Evolutionary conservation across 768 basidiomycete species (phyloP), one percentile per base, ranked within the genome.

Genomic region (Chlorophyllum brunneum): DNA sequence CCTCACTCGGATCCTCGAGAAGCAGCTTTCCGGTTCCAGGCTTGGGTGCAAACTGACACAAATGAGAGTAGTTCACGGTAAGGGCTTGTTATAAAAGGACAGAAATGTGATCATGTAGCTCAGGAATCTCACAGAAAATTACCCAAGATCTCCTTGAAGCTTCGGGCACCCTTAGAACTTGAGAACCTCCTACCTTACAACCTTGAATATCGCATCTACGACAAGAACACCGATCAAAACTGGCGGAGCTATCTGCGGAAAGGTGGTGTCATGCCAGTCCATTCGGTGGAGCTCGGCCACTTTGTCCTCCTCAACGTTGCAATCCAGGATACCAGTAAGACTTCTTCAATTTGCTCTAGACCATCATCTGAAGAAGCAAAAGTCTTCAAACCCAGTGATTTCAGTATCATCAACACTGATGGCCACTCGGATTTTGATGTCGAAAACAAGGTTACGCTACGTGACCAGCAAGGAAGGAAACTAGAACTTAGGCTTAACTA

Each of bases 101-200:
- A 31, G n/a, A 15, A 11, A 45, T 11, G 27, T 31, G 3, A 4
- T 23, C 20, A 46, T 30, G n/a, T 41, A 36, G 40, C 37, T 41
- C 8, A 51, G 15, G 5, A 16, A 18, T 16, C 51, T 38, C 37
- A 1, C 63, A 97, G 93, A 54, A 84, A 81, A 67, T 86, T 88
- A 57, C 95, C 97, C 2, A 87, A 84, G 65, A 82, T 98, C 53
- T 84, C 82, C 40, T 74, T 99, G 44, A 86, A 82, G 54, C 81
- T 99, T 39, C 85, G 92, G 30, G 93, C 97, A 11, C 97, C 97
- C 0, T 76, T 99, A 23, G 95, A 99, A 63, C 72, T 99, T 8
- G 95, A 99, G 69, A 99, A 99, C 64, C 72, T 98, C 16, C 71
- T 98, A 20, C 97, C 97, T 0, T 97, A 86, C 69, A 93, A 98